These are phyloP conservation scores for Nothophytophthora sp. DNA, from an alignment of 352 stramenopile genomes.

Conservation along the genomic window DNA sequence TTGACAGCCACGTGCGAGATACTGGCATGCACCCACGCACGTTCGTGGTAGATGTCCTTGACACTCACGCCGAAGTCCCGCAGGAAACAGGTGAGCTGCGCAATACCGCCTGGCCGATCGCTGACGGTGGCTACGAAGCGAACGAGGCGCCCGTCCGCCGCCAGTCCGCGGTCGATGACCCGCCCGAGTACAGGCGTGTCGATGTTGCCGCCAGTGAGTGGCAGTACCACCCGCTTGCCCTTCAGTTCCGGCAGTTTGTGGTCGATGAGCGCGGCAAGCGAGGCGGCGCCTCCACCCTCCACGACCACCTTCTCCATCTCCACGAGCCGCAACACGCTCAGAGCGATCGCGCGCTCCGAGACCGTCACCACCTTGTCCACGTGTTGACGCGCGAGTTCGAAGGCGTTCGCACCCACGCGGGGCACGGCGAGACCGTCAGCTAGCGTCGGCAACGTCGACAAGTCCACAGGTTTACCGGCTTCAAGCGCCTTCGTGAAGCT, in stretches of 20 bases:
- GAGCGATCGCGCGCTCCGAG: slow-evolving; percentile 94
- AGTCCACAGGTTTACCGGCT: slow-evolving; percentile 88
- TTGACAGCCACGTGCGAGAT: slow-evolving; percentile 97
- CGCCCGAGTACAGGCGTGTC: slow-evolving; percentile 95
- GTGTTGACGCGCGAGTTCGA: slow-evolving; percentile 90
- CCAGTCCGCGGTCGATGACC: slow-evolving; percentile 96
- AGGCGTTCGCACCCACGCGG: slow-evolving; percentile 93
- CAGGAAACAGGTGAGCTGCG: slow-evolving; percentile 90
- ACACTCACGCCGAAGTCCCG: slow-evolving; percentile 90
- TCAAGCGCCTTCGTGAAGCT: slow-evolving; percentile 94
- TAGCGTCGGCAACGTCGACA: slow-evolving; percentile 88
- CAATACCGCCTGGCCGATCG: slow-evolving; percentile 95
- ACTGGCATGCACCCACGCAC: slow-evolving; percentile 94
- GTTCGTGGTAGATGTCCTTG: slow-evolving; percentile 98
- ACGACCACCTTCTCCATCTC: slow-evolving; percentile 99
- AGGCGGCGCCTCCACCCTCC: slow-evolving; percentile 94
- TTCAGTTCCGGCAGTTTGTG: slow-evolving; percentile 92
- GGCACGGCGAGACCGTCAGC: slow-evolving; percentile 97
- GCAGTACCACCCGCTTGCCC: slow-evolving; percentile 94
- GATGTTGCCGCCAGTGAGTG: slow-evolving; percentile 98
- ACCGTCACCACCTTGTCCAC: slow-evolving; percentile 95
- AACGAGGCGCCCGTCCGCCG: slow-evolving; percentile 96
- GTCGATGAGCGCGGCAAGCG: slow-evolving; percentile 94
- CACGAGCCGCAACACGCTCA: slow-evolving; percentile 96
- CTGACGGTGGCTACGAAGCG: slow-evolving; percentile 97